Evolutionary conservation across 1,284 basidiomycete genomes (phyloP).

Genomic region (Neonothopanus nambi): DNA sequence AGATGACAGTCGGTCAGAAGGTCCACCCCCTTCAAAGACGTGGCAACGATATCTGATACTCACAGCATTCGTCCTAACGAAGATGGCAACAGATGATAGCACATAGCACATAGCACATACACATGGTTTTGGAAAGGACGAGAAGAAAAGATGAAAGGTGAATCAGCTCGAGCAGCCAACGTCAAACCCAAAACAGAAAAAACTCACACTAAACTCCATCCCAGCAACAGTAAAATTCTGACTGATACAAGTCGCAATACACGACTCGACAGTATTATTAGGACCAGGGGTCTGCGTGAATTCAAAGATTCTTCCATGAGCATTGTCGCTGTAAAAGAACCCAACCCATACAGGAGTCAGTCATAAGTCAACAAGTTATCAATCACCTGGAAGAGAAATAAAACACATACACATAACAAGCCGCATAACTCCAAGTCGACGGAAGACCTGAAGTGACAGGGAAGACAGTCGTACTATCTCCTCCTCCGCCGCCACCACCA

Average conservation of each 20-base stretch:
- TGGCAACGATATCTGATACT: constrained; percentile 24
- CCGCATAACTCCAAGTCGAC: constrained; percentile 47
- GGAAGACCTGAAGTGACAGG: constrained; percentile 51
- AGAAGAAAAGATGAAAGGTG: too few relatives aligned
- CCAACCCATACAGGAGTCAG: constrained; percentile 1
- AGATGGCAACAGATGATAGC: constrained; percentile 1
- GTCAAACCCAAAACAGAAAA: background rate
- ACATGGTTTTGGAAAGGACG: too few relatives aligned
- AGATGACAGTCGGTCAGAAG: too few relatives aligned
- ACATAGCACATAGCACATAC: too few relatives aligned
- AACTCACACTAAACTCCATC: constrained; percentile 40
- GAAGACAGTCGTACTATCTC: constrained; percentile 34
- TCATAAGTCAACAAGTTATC: background rate
- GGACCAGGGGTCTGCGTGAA: constrained; percentile 31
- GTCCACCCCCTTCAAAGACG: background rate
- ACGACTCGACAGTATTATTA: constrained; percentile 44
- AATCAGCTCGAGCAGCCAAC: constrained; percentile 6
- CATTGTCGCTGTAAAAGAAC: constrained; percentile 45
- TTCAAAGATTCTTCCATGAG: constrained; percentile 48
- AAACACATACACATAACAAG: constrained; percentile 58
- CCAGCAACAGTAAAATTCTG: constrained; percentile 51
- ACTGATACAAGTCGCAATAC: constrained; percentile 44
- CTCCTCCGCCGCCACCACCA: constrained; percentile 40
- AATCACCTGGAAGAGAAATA: background rate
- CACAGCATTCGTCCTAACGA: constrained; percentile 53